Base-by-base conservation (phyloP, 2,329 filamentous ascomycete species). In the Beauveria brongniartii region DNA sequence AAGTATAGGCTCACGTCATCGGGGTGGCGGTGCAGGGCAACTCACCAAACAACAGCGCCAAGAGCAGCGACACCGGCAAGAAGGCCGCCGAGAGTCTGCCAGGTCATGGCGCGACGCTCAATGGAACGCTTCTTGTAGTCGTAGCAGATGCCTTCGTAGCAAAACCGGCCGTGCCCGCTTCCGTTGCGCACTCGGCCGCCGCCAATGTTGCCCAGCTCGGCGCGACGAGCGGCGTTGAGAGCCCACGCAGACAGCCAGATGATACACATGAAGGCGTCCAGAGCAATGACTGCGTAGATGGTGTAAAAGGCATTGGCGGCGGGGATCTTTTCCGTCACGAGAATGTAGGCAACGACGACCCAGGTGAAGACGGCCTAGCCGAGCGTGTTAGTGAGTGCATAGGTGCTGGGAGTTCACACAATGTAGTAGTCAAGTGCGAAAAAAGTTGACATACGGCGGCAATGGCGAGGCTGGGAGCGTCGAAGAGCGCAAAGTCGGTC, bases 201-300 rank as follows among this genome's bases (percentile, higher is more conserved):
- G 43, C n/a, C 24, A 41, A 55, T 5, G 24, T 12, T 51, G 18
- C 47, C 52, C n/a, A 57, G 40, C 34, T 37, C 37, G 28, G 51
- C 51, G 30, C 56, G 56, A 41, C 56, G 56, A 18, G 56, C 57
- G 16, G 61, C 61, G 40, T 59, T 56, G 18, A 60, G 53, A 3
- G 61, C 61, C 61, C 61, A 76, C n/a, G 74, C 72, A 0, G 76
- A 72, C 20, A 81, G 74, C 79, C 79, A 81, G 58, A 81, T 71
- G 61, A 81, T 65, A 52, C 76, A 65, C 68, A 81, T 70, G 48
- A 80, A 68, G 4, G 67, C 71, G 51, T 81, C 78, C 24, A 81
- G 70, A 16, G 69, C 69, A 8, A 81, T 67, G 10, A 79, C 70
- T 46, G 77, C 78, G 64, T 75, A 72, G 61, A 79, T 71, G 63